Conservation (phyloP, 2,329 filamentous ascomycete genomes). For the Verticillium nubilum region DNA sequence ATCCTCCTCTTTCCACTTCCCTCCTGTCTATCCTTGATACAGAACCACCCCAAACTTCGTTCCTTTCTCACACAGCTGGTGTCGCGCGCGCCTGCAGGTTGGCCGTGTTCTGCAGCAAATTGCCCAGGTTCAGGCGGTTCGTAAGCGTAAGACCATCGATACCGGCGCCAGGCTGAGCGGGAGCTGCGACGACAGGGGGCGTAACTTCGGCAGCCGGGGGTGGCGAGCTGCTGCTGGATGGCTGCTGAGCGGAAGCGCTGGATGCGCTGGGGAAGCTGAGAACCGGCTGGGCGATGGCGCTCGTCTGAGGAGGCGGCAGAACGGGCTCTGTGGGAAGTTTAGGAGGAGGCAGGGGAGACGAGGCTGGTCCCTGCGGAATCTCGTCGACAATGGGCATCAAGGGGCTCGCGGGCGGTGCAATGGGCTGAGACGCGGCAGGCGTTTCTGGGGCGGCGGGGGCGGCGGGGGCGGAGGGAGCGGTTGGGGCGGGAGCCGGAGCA, state of each 20-base stretch:
- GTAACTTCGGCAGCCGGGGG: constrained; percentile 6
- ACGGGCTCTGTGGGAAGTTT: not conserved
- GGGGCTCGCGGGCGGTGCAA: constrained; percentile 10
- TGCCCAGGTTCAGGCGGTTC: constrained; percentile 39
- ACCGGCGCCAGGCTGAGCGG: constrained; percentile 12
- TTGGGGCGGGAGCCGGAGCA: constrained; percentile 4
- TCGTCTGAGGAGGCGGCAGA: not conserved
- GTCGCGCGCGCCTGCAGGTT: constrained; percentile 10
- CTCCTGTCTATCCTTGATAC: not conserved
- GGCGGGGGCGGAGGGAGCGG: constrained; percentile 2
- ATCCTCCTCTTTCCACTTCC: not conserved
- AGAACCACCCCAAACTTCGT: not conserved
- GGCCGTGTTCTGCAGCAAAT: constrained; percentile 21
- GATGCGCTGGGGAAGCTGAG: constrained; percentile 2
- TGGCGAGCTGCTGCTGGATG: constrained; percentile 5
- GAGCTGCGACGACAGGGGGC: constrained; percentile 12
- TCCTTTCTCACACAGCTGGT: not conserved
- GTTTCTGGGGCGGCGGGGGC: constrained; percentile 1
- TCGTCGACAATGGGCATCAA: constrained; percentile 8
- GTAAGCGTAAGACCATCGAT: constrained; percentile 36
- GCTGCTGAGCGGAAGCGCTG: constrained; percentile 4
- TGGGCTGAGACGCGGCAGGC: constrained; percentile 2
- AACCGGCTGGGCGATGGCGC: not conserved
- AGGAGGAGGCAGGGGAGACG: not conserved
- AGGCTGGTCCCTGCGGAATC: not conserved